These are phyloP conservation scores for Typha latifolia DNA, from an alignment of 176 grass and related monocot genomes.

Conservation along the genomic window DNA sequence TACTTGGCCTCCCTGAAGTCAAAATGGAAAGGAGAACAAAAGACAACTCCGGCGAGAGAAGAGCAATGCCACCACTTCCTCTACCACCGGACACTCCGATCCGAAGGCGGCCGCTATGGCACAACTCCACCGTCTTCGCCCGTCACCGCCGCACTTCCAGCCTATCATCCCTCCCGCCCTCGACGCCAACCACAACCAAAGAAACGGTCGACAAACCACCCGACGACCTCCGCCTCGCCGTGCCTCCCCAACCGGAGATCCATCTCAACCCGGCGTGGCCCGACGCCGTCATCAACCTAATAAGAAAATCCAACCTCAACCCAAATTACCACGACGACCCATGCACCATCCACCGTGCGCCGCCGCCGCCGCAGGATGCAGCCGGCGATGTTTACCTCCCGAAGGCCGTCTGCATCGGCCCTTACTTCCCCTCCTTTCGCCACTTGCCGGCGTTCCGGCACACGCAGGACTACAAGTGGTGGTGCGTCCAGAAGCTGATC, in stretches of 20 bases:
- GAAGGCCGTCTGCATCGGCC: conserved; percentile 21
- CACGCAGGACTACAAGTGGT: conserved; percentile 29
- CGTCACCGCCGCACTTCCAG: conserved; percentile 15
- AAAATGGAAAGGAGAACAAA: conserved; percentile 22
- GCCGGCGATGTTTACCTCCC: conserved; percentile 15
- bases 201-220: conserved; percentile 5
- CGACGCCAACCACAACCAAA: neutral
- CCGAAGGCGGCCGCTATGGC: conserved; percentile 17
- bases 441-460: conserved; percentile 8
- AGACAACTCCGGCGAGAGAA: conserved; percentile 1
- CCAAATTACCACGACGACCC: conserved; percentile 12
- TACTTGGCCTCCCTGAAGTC: neutral
- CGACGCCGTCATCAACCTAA: conserved; percentile 22
- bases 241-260: neutral
- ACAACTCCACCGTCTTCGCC: neutral
- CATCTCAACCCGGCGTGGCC: conserved; percentile 22
- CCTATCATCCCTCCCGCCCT: conserved; percentile 12
- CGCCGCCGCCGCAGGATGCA: neutral
- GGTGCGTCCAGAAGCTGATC: conserved; percentile 18
- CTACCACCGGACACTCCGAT: conserved; percentile 1
- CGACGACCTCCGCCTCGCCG: neutral
- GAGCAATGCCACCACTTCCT: neutral
- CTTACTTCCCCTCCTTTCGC: conserved; percentile 18
- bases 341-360: conserved; percentile 13
- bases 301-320: conserved; percentile 8